Percentiles rank a stretch among this genome's conserved stretches.
phyloP scores from a whole-genome alignment of 805 yeast species.

The Wickerhamomyces kurtzmanii region DNA sequence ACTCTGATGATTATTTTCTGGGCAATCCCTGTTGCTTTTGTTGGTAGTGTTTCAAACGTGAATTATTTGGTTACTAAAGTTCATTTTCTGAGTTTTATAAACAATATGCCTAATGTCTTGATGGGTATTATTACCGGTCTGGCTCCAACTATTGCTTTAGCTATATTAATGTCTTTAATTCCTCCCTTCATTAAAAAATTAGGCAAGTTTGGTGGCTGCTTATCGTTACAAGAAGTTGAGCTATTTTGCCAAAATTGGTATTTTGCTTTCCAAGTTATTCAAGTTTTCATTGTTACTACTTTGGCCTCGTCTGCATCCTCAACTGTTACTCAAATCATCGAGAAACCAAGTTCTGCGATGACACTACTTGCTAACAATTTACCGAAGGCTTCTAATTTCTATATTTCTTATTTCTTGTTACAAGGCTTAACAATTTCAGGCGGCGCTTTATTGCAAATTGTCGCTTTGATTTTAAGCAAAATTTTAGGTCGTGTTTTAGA shows the following conservation, averaged over 20 bases:
- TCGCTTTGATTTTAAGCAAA: conserved; percentile 60
- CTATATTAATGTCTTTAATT: conserved; percentile 75
- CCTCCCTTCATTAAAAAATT: conserved; percentile 74
- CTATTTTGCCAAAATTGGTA: conserved; percentile 80
- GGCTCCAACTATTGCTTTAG: conserved; percentile 73
- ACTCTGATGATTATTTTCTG: conserved; percentile 73
- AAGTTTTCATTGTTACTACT: conserved; percentile 80
- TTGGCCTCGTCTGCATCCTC: conserved; percentile 75
- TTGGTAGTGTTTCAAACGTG: conserved; percentile 87
- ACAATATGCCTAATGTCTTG: conserved; percentile 58
- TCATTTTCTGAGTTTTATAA: conserved; percentile 66
- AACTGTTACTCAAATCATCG: conserved; percentile 58
- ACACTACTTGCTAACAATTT: conserved; percentile 60
- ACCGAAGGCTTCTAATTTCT: conserved; percentile 89
- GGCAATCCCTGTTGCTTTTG: conserved; percentile 97
- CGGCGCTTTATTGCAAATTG: conserved; percentile 69
- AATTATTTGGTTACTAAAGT: conserved; percentile 61
- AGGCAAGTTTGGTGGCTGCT: conserved; percentile 67
- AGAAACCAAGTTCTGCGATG: conserved; percentile 66
- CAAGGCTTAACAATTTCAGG: conserved; percentile 75
- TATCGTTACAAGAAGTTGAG: conserved; percentile 67
- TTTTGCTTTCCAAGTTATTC: conserved; percentile 84
- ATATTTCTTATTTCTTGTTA: conserved; percentile 70
- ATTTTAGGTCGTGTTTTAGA: conserved; percentile 65
- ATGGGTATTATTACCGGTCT: conserved; percentile 84